Conservation (phyloP, 2,329 filamentous ascomycete genomes). For the Hymenotorrendiella dingleyae region DNA sequence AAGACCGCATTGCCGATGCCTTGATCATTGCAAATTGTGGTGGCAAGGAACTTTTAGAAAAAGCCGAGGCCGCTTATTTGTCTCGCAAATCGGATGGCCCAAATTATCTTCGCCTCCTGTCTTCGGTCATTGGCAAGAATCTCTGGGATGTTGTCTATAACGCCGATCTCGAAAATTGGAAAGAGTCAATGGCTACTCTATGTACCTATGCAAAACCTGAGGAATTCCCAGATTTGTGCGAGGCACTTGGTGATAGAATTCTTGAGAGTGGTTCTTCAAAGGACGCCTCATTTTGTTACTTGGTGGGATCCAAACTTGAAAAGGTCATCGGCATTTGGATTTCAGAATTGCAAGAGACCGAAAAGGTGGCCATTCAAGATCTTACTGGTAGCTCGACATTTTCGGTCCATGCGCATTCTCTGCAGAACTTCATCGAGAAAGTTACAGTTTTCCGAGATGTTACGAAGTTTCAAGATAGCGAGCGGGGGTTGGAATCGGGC, state of each 20-base stretch:
- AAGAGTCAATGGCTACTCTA: slow-evolving; percentile 90
- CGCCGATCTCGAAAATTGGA: slow-evolving; percentile 88
- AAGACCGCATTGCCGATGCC: slow-evolving; percentile 88
- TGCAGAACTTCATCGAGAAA: slow-evolving; percentile 97
- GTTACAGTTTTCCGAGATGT: slow-evolving; percentile 94
- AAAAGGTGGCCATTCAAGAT: slow-evolving; percentile 67
- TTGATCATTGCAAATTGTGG: slow-evolving; percentile 98
- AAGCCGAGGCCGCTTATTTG: slow-evolving; percentile 87
- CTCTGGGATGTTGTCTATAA: slow-evolving; percentile 98
- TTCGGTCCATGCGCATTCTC: slow-evolving; percentile 79
- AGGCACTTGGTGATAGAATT: slow-evolving; percentile 87
- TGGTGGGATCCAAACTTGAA: slow-evolving; percentile 92
- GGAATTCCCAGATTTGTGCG: slow-evolving; percentile 92
- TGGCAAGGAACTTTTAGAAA: slow-evolving; percentile 87
- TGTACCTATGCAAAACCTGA: slow-evolving; percentile 90
- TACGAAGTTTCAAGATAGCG: slow-evolving; percentile 80
- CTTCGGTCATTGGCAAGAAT: slow-evolving; percentile 92
- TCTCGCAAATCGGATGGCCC: slow-evolving; percentile 75
- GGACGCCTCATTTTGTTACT: slow-evolving; percentile 93
- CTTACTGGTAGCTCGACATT: slow-evolving; percentile 72
- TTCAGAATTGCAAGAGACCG: slow-evolving; percentile 77
- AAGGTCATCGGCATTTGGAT: slow-evolving; percentile 97
- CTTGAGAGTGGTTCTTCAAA: slow-evolving; percentile 72
- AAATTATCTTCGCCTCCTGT: slow-evolving; percentile 85
- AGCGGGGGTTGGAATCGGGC: slow-evolving; percentile 63